Conservation (phyloP, 2,329 filamentous ascomycete genomes). For the Aspergillus fumigatiaffinis region DNA sequence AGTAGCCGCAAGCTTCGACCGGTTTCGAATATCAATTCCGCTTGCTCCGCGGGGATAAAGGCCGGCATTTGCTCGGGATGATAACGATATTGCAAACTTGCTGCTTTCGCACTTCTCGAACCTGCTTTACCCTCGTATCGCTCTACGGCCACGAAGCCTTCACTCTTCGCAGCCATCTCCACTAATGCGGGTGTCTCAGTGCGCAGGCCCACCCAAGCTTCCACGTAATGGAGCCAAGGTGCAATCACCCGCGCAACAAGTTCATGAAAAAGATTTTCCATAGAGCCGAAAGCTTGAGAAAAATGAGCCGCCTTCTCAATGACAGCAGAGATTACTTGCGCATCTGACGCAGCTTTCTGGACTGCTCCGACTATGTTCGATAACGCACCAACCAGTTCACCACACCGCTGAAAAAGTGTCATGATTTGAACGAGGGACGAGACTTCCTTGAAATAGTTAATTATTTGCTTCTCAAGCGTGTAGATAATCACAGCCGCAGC, state of each 20-base stretch:
- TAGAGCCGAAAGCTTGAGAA: constrained; percentile 59
- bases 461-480: constrained; percentile 35
- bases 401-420: constrained; percentile 37
- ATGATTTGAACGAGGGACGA: constrained; percentile 36
- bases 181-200: constrained; percentile 53
- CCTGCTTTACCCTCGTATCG: constrained; percentile 56
- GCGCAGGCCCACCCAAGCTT: constrained; percentile 71
- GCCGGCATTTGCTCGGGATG: constrained; percentile 58
- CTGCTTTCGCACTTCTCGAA: constrained; percentile 53
- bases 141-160: constrained; percentile 60
- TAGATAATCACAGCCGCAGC: constrained; percentile 32
- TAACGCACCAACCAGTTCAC: constrained; percentile 34
- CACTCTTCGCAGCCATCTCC: constrained; percentile 48
- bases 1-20: constrained; percentile 73
- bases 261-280: constrained; percentile 64
- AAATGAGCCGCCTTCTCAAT: constrained; percentile 60
- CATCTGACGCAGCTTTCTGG: constrained; percentile 52
- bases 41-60: constrained; percentile 69
- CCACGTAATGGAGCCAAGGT: constrained; percentile 65
- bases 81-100: constrained; percentile 59
- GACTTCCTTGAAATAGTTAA: constrained; percentile 19
- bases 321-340: constrained; percentile 58
- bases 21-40: constrained; percentile 70
- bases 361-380: constrained; percentile 40
- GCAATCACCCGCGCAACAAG: constrained; percentile 60